phyloP scores from a whole-genome alignment of 768 basidiomycete species.

The Hygrocybe coccinea region DNA sequence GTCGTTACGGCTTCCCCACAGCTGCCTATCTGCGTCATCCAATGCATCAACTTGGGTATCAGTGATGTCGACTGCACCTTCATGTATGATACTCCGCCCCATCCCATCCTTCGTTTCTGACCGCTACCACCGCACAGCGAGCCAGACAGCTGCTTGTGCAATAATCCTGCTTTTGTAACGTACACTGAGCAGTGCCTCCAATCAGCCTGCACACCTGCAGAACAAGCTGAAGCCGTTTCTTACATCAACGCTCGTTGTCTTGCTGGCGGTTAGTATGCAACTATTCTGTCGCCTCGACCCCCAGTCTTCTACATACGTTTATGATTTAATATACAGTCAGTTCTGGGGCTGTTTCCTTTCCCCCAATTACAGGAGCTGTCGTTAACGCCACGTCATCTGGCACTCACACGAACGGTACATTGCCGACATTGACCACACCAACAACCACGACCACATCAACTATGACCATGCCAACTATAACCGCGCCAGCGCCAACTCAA shows the following conservation, averaged over 20 bases:
- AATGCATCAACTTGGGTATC: background rate
- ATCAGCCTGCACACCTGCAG: background rate
- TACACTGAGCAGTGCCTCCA: slow-evolving; percentile 1
- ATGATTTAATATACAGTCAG: too few species aligned
- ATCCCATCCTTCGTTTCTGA: background rate
- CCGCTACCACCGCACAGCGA: background rate
- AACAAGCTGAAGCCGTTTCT: background rate
- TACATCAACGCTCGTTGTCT: background rate
- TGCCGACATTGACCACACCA: too few species aligned
- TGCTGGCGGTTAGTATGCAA: background rate
- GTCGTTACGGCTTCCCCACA: background rate
- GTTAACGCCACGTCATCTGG: too few species aligned
- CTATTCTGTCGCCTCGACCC: too few species aligned
- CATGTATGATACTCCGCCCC: too few species aligned
- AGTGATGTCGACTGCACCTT: background rate
- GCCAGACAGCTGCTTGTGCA: background rate
- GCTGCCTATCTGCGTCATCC: background rate
- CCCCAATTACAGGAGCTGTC: too few species aligned
- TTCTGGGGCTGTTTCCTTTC: background rate
- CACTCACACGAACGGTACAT: too few species aligned
- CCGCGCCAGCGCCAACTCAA: too few species aligned
- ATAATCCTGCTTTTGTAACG: background rate
- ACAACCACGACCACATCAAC: too few species aligned
- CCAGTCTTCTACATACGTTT: too few species aligned
- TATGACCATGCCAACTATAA: too few species aligned